Evolutionary conservation across 176 grass and related monocot genomes (phyloP).

Genomic region (Cymbopogon citratus): DNA sequence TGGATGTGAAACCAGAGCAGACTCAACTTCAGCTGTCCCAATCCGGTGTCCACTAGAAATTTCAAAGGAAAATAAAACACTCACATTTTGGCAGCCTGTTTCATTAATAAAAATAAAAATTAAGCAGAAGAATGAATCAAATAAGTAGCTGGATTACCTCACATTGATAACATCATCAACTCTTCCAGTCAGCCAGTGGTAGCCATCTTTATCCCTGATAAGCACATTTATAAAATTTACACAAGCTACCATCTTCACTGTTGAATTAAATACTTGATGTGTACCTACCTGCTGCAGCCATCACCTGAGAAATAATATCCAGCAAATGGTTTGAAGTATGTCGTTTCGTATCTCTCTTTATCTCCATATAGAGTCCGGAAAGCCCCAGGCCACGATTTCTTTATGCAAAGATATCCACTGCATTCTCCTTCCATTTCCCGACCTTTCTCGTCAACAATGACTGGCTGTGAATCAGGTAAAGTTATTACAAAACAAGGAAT

Average conservation of each 20-base stretch:
- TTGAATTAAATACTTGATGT: background rate
- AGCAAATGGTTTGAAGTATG: constrained; percentile 95
- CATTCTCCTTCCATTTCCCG: constrained; percentile 83
- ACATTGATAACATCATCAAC: constrained; percentile 99
- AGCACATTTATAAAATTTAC: constrained; percentile 23
- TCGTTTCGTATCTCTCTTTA: constrained; percentile 96
- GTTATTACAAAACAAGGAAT: background rate
- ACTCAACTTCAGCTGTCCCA: constrained; percentile 96
- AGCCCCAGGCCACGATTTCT: constrained; percentile 95
- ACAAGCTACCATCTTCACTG: background rate
- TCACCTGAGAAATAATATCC: constrained; percentile 98
- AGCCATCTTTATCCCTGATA: constrained; percentile 89
- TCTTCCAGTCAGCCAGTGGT: constrained; percentile 92
- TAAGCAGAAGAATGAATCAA: background rate
- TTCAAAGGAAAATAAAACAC: constrained; percentile 13
- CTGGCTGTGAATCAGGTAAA: constrained; percentile 49
- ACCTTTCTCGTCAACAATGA: constrained; percentile 93
- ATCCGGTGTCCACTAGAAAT: constrained; percentile 80
- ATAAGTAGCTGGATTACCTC: constrained; percentile 50
- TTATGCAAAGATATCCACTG: constrained; percentile 97
- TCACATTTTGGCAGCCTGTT: background rate
- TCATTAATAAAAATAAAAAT: constrained; percentile 1
- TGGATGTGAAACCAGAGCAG: constrained; percentile 88
- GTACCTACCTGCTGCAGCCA: constrained; percentile 96
- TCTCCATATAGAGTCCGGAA: constrained; percentile 91